These are phyloP conservation scores for Paramecium pentaurelia DNA, from an alignment of 73 alveolate genomes.

Conservation along the genomic window DNA sequence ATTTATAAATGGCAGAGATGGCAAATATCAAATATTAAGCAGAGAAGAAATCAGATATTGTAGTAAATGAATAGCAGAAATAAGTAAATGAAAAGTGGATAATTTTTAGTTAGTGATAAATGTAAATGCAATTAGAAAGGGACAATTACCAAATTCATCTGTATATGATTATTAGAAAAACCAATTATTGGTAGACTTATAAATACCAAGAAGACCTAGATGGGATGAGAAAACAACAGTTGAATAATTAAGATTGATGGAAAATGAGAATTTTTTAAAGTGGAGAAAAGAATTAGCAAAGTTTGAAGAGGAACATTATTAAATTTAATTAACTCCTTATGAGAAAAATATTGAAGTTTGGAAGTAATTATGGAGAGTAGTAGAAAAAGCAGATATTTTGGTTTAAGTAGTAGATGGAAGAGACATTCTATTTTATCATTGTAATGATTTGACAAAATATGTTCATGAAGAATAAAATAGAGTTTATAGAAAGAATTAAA, in stretches of 20 bases:
- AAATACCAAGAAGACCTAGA: conserved; percentile 92
- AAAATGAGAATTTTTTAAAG: conserved; percentile 89
- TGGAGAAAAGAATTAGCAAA: conserved; percentile 97
- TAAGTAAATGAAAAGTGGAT: neutral
- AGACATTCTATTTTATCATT: conserved; percentile 93
- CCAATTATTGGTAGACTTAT: conserved; percentile 6
- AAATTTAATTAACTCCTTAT: conserved; percentile 93
- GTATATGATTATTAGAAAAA: conserved; percentile 40
- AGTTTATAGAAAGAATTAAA: conserved; percentile 67
- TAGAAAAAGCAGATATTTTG: conserved; percentile 88
- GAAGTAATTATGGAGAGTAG: conserved; percentile 98
- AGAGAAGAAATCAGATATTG: conserved; percentile 73
- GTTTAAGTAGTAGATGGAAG: conserved; percentile 97
- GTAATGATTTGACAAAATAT: conserved; percentile 90
- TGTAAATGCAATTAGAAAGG: conserved; percentile 30
- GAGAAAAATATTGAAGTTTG: conserved; percentile 98
- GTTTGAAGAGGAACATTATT: conserved; percentile 91
- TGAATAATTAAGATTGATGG: conserved; percentile 82
- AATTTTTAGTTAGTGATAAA: conserved; percentile 25
- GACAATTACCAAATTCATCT: neutral
- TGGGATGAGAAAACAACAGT: conserved; percentile 88
- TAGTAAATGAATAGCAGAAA: conserved; percentile 54
- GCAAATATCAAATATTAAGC: conserved; percentile 92
- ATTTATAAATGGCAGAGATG: conserved; percentile 83
- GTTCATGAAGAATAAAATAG: conserved; percentile 71